A percentile compares a stretch with the other conserved stretches of the same genome.
These are phyloP conservation scores for Fagus sylvatica DNA, from an alignment of 306 rosid species.

Conservation along the genomic window DNA sequence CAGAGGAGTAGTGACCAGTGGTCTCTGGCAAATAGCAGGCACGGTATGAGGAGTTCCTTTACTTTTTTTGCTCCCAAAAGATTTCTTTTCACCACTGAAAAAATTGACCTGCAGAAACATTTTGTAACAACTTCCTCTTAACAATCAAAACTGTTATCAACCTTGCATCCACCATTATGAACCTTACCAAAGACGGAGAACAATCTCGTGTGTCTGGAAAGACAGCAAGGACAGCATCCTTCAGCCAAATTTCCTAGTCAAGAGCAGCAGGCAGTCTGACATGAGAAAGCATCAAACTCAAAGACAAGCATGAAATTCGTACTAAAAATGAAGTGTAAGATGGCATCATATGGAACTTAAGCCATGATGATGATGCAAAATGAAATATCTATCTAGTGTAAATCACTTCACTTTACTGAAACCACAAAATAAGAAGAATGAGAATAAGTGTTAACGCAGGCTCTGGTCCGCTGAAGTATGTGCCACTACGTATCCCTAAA, in stretches of 20 bases:
- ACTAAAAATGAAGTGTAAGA: constrained; percentile 7
- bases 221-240: constrained; percentile 70
- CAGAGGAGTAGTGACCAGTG: constrained; percentile 53
- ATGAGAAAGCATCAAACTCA: constrained; percentile 43
- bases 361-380: background rate
- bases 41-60: constrained; percentile 44
- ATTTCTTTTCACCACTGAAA: constrained; percentile 68
- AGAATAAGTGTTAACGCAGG: background rate
- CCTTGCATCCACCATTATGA: constrained; percentile 26
- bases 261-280: constrained; percentile 50
- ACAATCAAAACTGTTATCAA: constrained; percentile 24
- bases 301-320: constrained; percentile 29
- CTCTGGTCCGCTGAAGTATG: background rate
- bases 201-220: constrained; percentile 79
- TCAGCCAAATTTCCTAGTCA: constrained; percentile 93
- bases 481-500: background rate
- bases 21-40: constrained; percentile 60
- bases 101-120: constrained; percentile 67
- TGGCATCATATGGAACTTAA: constrained; percentile 22
- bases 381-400: background rate
- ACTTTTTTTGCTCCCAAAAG: constrained; percentile 52
- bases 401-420: background rate
- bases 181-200: constrained; percentile 81
- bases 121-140: constrained; percentile 17
- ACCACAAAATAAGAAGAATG: background rate